Evolutionary conservation across 2,329 filamentous ascomycete species (phyloP).

Genomic region (Aureobasidium namibiae): DNA sequence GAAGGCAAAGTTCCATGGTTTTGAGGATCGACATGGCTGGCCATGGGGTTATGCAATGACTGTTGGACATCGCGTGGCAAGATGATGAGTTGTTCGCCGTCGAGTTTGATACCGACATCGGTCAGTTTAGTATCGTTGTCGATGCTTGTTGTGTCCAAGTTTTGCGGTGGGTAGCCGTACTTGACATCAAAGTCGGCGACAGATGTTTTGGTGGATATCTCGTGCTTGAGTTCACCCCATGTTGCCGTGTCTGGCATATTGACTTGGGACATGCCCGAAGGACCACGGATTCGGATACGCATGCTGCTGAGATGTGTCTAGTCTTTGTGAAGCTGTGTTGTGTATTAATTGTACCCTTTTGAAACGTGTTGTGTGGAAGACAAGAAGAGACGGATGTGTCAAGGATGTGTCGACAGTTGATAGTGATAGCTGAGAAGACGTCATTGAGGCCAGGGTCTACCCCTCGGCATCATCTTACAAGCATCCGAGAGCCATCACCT

Average conservation of each 20-base stretch:
- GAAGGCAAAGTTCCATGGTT: conserved; percentile 21
- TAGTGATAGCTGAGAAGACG: background rate
- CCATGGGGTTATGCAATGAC: conserved; percentile 26
- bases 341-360: background rate
- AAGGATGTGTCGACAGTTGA: background rate
- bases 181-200: conserved; percentile 66
- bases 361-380: background rate
- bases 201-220: conserved; percentile 56
- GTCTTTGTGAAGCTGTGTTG: background rate
- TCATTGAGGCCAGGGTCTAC: background rate
- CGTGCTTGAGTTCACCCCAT: conserved; percentile 51
- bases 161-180: conserved; percentile 72
- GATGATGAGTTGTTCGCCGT: conserved; percentile 63
- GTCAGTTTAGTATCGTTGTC: conserved; percentile 42
- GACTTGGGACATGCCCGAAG: conserved; percentile 62
- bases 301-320: conserved; percentile 37
- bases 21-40: conserved; percentile 18
- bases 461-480: background rate
- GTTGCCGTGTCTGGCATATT: conserved; percentile 61
- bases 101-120: conserved; percentile 52
- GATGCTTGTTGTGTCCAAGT: conserved; percentile 52
- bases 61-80: conserved; percentile 36
- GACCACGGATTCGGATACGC: conserved; percentile 67
- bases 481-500: too few species aligned
- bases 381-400: background rate